Evolutionary conservation across 169 alveolate genomes (phyloP), one percentile per base, ranked within the genome.

Genomic region (Plasmodium fragile): DNA sequence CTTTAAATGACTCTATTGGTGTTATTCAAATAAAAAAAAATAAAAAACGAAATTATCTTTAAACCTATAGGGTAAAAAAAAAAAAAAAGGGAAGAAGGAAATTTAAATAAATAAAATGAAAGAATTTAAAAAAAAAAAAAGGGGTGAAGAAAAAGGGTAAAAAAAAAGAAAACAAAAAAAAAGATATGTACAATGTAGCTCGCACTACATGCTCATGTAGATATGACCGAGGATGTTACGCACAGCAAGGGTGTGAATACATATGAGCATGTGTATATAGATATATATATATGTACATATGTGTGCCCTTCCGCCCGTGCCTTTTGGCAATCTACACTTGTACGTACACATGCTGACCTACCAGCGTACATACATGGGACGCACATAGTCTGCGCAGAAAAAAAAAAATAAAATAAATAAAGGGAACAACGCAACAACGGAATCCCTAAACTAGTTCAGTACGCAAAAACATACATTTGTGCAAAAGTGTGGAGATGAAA

Each of bases 11-110:
- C 39, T 43, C 45, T 49, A 45, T 30, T 22, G 16, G 32, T 69
- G 25, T 69, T 82, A 82, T 82, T 82, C 79, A 82, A 65, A 59
- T 45, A 71, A 83, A 71, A 36, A 85, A 85, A 73, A 53, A 52
- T 55, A 82, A 8, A 53, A 22, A 43, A 89, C 71, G 82, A 79
- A 80, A 55, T 79, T 32, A 78, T 77, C 94, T 41, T 79, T 78
- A 69, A 80, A 77, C 94, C 83, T 89, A 30, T 22, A 69, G 28
- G 30, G 36, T 85, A 83, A 49, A 53, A 72, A 70, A 87, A 75
- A 18, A 52, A 69, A 16, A 71, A 71, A 34, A 34, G 30, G 39
- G 65, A 55, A 65, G 65, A 52, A 16, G 18, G 43, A 6, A 36
- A 41, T 75, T 75, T 32, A 75, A 25, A 75, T 36, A 32, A 30